These are phyloP conservation scores for Carpinus viminea DNA, from an alignment of 306 rosid genomes.

Conservation along the genomic window DNA sequence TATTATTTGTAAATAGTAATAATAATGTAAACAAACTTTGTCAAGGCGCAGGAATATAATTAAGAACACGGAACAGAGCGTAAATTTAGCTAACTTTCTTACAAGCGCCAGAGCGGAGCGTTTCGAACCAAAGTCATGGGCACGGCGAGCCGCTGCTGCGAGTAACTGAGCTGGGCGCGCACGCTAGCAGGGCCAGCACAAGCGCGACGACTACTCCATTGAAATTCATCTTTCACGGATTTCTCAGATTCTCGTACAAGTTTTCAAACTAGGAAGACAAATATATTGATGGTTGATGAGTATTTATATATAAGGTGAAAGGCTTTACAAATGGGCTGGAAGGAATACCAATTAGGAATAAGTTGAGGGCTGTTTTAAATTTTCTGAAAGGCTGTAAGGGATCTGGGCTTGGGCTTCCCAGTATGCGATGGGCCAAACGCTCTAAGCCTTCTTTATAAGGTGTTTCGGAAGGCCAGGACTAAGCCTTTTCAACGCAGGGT, in stretches of 20 bases:
- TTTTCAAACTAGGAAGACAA: background rate
- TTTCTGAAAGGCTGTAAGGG: too few species aligned
- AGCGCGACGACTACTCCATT: slow-evolving; percentile 29
- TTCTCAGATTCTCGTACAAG: slow-evolving; percentile 9
- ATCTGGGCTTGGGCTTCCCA: too few species aligned
- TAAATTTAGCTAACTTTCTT: slow-evolving; percentile 39
- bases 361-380: too few species aligned
- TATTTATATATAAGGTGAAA: background rate
- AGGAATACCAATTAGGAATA: too few species aligned
- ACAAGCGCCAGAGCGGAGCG: slow-evolving; percentile 73
- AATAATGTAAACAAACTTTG: background rate
- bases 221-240: slow-evolving; percentile 20
- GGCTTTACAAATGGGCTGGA: too few species aligned
- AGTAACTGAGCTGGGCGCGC: slow-evolving; percentile 35
- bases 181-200: slow-evolving; percentile 26
- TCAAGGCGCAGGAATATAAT: background rate
- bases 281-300: too few species aligned
- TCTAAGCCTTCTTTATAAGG: too few species aligned
- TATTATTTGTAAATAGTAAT: background rate
- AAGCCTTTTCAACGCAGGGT: too few species aligned
- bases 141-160: slow-evolving; percentile 55
- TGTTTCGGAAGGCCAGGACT: too few species aligned
- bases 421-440: too few species aligned
- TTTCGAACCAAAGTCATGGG: slow-evolving; percentile 64
- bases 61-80: background rate